Base-by-base conservation (phyloP, 1,284 basidiomycete genomes). In the Ustilago loliicola region DNA sequence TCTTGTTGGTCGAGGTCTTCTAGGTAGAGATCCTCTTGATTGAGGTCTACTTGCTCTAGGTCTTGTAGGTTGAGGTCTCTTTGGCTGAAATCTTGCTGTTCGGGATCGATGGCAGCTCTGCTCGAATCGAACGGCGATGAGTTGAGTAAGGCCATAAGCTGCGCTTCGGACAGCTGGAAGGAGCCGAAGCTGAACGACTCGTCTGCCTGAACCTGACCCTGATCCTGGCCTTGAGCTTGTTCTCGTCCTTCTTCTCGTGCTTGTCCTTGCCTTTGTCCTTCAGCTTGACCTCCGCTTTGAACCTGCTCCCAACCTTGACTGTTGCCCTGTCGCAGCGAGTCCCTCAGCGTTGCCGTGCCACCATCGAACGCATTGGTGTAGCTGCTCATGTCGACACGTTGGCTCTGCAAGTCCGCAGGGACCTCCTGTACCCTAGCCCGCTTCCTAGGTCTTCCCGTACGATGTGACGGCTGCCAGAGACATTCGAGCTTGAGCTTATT, bases 391-490 rank as follows among this genome's bases (percentile, higher is more conserved):
- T 10, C 36, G 13, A 38, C 13, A 11, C 17, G 36, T 15, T 38
- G 36, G 9, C 9, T 15, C 17, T 38, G 36, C 15, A 3, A 11
- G 13, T 38, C 15, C 36, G 9, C 36, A 38, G 15, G 9, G 36
- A 7, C 11, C 42, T 36, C 11, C 25, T 38, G 36, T 11, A 30
- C 58, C 30, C 52, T 54, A 11, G 61, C 52, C 10, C 55, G 53
- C 50, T 67, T 67, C 21, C 59, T 45, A 5, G 65, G 65, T 27
- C 65, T 11, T 19, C 65, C 65, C 3, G 65, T 67, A 25, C 65
- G 65, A 61, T 67, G 65, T 4, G 65, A 67, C 3, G 65, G 65
- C 42, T 67, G 65, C 65, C 65, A 67, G 15, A 67, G 17, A 25
- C 65, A 67, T 17, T 47, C 51, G 13, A 61, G 52, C 13, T 42